Percentiles rank a stretch among this genome's conserved stretches.
Evolutionary conservation across 352 stramenopile species (phyloP).

Genomic region (Phytophthora fragariaefolia): DNA sequence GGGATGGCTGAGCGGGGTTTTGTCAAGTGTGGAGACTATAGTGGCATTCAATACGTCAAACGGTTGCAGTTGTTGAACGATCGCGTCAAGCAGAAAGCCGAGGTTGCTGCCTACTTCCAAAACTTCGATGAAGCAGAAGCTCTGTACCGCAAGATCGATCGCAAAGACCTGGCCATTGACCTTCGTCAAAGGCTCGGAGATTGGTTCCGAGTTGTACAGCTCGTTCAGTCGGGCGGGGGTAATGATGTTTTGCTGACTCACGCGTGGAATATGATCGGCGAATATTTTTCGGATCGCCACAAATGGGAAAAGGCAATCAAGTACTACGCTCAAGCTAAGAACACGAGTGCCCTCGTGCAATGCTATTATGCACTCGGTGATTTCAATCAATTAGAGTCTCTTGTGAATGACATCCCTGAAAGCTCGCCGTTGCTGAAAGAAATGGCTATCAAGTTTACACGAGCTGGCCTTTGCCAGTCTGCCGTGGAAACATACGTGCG

Average conservation of each 20-base stretch:
- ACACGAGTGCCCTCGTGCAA: slow-evolving; percentile 78
- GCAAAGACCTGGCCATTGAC: slow-evolving; percentile 94
- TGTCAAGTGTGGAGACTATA: slow-evolving; percentile 92
- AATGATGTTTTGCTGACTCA: slow-evolving; percentile 84
- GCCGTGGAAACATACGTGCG: slow-evolving; percentile 90
- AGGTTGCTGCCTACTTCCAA: slow-evolving; percentile 91
- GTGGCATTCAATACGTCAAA: slow-evolving; percentile 94
- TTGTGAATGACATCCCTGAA: slow-evolving; percentile 88
- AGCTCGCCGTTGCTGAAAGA: slow-evolving; percentile 80
- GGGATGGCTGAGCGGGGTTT: slow-evolving; percentile 93
- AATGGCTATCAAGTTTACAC: slow-evolving; percentile 90
- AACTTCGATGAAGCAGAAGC: slow-evolving; percentile 93
- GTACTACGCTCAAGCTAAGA: slow-evolving; percentile 89
- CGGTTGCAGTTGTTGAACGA: slow-evolving; percentile 88
- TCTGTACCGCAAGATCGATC: slow-evolving; percentile 94
- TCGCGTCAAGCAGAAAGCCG: slow-evolving; percentile 91
- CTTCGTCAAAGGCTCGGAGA: slow-evolving; percentile 91
- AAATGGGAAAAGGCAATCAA: slow-evolving; percentile 94
- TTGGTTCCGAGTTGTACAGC: slow-evolving; percentile 92
- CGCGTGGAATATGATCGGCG: slow-evolving; percentile 91
- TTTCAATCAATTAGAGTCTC: slow-evolving; percentile 86
- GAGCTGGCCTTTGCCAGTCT: slow-evolving; percentile 80
- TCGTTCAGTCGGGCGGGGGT: slow-evolving; percentile 78
- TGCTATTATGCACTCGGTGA: slow-evolving; percentile 93
- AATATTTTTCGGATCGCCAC: slow-evolving; percentile 92